A percentile compares a stretch with the other conserved stretches of the same genome.
phyloP scores from a whole-genome alignment of 73 alveolate species.

The Paramecium biaurelia region DNA sequence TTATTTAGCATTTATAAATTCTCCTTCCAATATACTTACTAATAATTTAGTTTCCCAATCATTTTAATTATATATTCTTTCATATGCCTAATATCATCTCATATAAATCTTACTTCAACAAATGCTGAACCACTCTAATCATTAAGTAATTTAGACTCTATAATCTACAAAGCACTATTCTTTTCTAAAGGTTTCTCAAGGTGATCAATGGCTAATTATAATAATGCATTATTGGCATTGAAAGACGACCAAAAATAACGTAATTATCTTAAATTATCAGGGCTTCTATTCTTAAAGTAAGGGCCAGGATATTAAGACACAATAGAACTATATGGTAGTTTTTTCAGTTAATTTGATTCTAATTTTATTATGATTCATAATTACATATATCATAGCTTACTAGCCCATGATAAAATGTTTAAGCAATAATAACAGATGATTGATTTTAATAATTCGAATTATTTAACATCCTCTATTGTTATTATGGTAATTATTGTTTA shows the following conservation, averaged over 20 bases:
- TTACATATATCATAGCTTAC: background rate
- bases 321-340: background rate
- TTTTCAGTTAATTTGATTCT: background rate
- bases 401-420: constrained; percentile 13
- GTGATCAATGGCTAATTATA: background rate
- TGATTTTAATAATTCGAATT: background rate
- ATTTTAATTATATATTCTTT: background rate
- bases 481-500: background rate
- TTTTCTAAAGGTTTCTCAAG: background rate
- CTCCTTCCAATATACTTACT: background rate
- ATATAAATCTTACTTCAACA: background rate
- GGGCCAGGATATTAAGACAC: constrained; percentile 12
- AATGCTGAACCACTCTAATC: background rate
- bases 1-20: background rate
- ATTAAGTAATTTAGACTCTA: background rate
- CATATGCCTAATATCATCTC: background rate
- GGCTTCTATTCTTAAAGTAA: background rate
- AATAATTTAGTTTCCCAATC: constrained; percentile 7
- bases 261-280: background rate
- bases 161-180: background rate
- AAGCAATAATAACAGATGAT: background rate
- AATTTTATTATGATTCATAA: background rate
- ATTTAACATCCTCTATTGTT: background rate
- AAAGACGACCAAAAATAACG: background rate
- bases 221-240: background rate